These are phyloP conservation scores for Porcisia hertigi DNA, from an alignment of 208 protist species.

Conservation along the genomic window DNA sequence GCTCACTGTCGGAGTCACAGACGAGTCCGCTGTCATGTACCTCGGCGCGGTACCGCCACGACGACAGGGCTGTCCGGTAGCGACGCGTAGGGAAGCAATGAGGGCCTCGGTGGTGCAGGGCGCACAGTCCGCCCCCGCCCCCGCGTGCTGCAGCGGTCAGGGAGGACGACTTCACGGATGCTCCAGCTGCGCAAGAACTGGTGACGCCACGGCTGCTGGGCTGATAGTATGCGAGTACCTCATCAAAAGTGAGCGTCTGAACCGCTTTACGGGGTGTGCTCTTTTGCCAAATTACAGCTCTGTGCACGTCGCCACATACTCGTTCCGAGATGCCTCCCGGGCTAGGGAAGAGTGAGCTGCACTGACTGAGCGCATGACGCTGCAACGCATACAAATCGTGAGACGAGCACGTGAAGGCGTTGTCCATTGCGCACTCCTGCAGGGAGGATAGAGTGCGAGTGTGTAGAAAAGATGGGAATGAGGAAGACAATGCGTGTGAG, in stretches of 20 bases:
- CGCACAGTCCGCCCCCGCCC: neutral
- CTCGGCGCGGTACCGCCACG: neutral
- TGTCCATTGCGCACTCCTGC: neutral
- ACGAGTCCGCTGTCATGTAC: neutral
- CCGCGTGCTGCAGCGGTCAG: neutral
- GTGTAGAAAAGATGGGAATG: neutral
- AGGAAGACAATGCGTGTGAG: no score
- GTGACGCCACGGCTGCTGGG: neutral
- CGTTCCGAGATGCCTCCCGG: neutral
- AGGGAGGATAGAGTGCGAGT: no score
- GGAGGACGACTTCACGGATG: neutral
- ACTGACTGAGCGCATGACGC: neutral
- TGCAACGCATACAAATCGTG: neutral
- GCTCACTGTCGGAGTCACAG: neutral
- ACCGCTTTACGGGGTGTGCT: neutral
- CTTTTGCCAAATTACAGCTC: neutral
- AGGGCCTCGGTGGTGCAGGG: constrained; percentile 1
- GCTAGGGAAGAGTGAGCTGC: neutral
- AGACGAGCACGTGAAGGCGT: constrained; percentile 1
- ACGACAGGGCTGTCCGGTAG: constrained; percentile 6
- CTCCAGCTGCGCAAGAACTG: neutral
- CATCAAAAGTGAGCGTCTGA: constrained; percentile 5
- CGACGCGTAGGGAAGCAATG: constrained; percentile 4
- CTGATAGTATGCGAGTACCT: neutral
- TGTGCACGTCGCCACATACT: neutral